Evolutionary conservation across 345 rosid genomes (phyloP), one percentile per base, ranked within the genome.

Genomic region (Corchorus olitorius): DNA sequence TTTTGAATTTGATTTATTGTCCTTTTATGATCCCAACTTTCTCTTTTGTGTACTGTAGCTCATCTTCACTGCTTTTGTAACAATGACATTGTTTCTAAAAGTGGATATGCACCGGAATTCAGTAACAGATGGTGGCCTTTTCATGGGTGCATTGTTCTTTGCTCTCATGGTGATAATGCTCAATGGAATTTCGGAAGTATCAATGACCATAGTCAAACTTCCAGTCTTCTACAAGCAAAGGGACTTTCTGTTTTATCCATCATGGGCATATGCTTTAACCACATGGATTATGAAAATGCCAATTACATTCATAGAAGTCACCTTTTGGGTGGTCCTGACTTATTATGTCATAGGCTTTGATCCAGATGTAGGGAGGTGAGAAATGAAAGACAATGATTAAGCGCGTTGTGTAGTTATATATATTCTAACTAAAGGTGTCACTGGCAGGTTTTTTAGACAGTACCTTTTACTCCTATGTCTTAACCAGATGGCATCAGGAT

Each of bases 141-240:
- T 75, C 70, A 65, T 79, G 74, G 97, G 97, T 53, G 91, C 90
- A 59, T 76, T 87, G 45, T 91, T 84, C 80, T 86, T 87, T 73
- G 54, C 84, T 70, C 68, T 86, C 3, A 83, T 83, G 54, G 85
- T 80, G 73, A 49, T 91, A 71, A 75, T 88, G 74, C 87, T 91
- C 67, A 84, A 85, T 4, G 92, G 92, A 6, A 80, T 82, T 82
- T 76, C 84, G 6, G 92, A 88, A 82, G 80, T 92, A 1, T 86
- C 97, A 0, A 86, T 92, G 91, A 88, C 94, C 19, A 86, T 92
- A n/a, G 83, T 80, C 65, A 85, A 87, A 84, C 94, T 92, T 80
- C 94, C 92, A 6, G 93, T 91, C 55, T 89, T 91, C 84, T 91
- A 83, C 81, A 91, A 91, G 83, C 97, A 91, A 84, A 87, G 97